Evolutionary conservation across 345 rosid species (phyloP).

Genomic region (Euphorbia lathyris): DNA sequence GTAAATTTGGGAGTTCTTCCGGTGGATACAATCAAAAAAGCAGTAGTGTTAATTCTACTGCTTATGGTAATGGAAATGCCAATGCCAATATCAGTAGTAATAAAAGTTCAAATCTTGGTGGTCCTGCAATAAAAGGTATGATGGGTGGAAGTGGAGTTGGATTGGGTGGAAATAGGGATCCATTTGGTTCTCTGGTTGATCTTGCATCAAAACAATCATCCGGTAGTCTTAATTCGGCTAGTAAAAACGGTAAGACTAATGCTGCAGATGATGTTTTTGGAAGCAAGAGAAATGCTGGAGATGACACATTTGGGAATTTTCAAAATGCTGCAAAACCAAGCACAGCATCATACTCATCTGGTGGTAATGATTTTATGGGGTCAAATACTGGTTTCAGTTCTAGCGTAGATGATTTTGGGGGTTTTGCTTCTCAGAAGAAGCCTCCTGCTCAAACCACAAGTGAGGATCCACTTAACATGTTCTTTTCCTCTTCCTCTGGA

Average conservation of each 20-base stretch:
- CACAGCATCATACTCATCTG: conserved; percentile 37
- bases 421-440: conserved; percentile 41
- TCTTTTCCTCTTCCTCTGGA: conserved; percentile 48
- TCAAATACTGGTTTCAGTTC: conserved; percentile 30
- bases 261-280: conserved; percentile 45
- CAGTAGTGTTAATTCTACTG: conserved; percentile 18
- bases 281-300: conserved; percentile 27
- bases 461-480: conserved; percentile 59
- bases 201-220: conserved; percentile 54
- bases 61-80: conserved; percentile 17
- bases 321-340: conserved; percentile 56
- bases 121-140: conserved; percentile 57
- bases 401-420: conserved; percentile 50
- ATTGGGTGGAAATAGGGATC: conserved; percentile 51
- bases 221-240: conserved; percentile 45
- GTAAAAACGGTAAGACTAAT: conserved; percentile 33
- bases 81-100: conserved; percentile 17
- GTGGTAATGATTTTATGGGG: conserved; percentile 41
- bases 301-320: conserved; percentile 52
- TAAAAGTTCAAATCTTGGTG: conserved; percentile 57
- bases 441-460: conserved; percentile 36
- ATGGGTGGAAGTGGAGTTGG: conserved; percentile 34
- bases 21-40: conserved; percentile 39
- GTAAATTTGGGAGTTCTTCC: conserved; percentile 31
- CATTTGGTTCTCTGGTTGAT: conserved; percentile 77